Conservation (phyloP, 75 land plant genomes). For the Selaginella moellendorffii region DNA sequence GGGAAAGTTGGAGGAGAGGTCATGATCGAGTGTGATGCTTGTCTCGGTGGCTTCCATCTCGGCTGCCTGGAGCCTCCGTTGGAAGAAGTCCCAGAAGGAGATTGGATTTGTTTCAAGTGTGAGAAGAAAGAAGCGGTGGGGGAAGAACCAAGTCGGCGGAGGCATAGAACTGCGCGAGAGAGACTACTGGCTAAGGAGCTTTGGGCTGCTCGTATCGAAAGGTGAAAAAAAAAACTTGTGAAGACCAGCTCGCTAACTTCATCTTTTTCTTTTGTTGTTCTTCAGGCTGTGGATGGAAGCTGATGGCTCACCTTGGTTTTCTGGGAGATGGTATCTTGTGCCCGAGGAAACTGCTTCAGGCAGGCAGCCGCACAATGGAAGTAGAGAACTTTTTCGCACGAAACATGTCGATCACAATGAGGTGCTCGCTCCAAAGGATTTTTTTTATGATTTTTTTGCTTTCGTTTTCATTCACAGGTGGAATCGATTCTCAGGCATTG, state of each 20-base stretch:
- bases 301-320: constrained; percentile 59
- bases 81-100: constrained; percentile 78
- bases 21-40: constrained; percentile 91
- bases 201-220: constrained; percentile 86
- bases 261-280: background rate
- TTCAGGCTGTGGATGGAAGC: constrained; percentile 70
- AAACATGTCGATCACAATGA: constrained; percentile 64
- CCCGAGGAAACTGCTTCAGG: constrained; percentile 92
- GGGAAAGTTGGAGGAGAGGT: constrained; percentile 31
- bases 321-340: constrained; percentile 63
- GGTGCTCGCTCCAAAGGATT: constrained; percentile 26
- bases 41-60: constrained; percentile 78
- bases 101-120: constrained; percentile 68
- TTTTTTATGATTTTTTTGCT: background rate
- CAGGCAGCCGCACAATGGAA: constrained; percentile 72
- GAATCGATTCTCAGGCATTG: constrained; percentile 72
- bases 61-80: constrained; percentile 70
- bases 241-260: background rate
- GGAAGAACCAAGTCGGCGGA: constrained; percentile 21
- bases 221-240: constrained; percentile 26
- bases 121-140: constrained; percentile 31
- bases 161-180: constrained; percentile 61
- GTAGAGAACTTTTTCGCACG: constrained; percentile 75
- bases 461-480: constrained; percentile 32
- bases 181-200: constrained; percentile 64